phyloP scores from a whole-genome alignment of 148 eudicot genomes.

The Rheum nobile region DNA sequence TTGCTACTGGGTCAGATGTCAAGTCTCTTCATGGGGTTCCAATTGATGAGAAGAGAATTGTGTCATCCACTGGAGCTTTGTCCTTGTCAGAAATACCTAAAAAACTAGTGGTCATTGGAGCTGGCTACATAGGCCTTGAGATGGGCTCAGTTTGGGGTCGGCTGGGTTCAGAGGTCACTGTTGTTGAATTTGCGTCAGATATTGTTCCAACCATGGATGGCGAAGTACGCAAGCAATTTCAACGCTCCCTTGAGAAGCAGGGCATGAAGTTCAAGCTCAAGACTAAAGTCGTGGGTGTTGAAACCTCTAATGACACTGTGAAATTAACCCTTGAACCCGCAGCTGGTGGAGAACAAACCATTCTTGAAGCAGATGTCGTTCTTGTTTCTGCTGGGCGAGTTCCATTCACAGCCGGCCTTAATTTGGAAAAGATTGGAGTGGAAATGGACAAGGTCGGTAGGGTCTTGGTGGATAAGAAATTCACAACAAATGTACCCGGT shows the following conservation, averaged over 20 bases:
- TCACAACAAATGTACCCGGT: constrained; percentile 61
- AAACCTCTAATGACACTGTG: constrained; percentile 46
- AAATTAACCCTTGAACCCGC: constrained; percentile 76
- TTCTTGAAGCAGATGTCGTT: constrained; percentile 83
- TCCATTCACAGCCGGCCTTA: constrained; percentile 76
- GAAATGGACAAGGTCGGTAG: constrained; percentile 82
- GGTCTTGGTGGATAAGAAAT: constrained; percentile 50
- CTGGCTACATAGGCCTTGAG: constrained; percentile 89
- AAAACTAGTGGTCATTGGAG: constrained; percentile 80
- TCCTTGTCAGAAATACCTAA: constrained; percentile 75
- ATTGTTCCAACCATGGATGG: constrained; percentile 92
- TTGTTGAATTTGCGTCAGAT: constrained; percentile 76
- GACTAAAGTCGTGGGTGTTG: constrained; percentile 83
- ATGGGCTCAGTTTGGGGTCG: constrained; percentile 99
- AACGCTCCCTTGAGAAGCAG: constrained; percentile 87
- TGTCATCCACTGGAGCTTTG: constrained; percentile 69
- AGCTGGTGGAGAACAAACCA: constrained; percentile 73
- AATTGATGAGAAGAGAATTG: constrained; percentile 82
- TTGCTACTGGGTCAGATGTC: constrained; percentile 95
- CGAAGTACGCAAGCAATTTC: constrained; percentile 83
- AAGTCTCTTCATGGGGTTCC: constrained; percentile 79
- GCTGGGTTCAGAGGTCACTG: constrained; percentile 86
- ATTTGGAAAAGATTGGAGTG: constrained; percentile 74
- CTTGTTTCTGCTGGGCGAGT: constrained; percentile 82
- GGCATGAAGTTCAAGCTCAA: constrained; percentile 90